These are phyloP conservation scores for Fraxinus angustifolia DNA, from an alignment of 305 asterid genomes.

Conservation along the genomic window DNA sequence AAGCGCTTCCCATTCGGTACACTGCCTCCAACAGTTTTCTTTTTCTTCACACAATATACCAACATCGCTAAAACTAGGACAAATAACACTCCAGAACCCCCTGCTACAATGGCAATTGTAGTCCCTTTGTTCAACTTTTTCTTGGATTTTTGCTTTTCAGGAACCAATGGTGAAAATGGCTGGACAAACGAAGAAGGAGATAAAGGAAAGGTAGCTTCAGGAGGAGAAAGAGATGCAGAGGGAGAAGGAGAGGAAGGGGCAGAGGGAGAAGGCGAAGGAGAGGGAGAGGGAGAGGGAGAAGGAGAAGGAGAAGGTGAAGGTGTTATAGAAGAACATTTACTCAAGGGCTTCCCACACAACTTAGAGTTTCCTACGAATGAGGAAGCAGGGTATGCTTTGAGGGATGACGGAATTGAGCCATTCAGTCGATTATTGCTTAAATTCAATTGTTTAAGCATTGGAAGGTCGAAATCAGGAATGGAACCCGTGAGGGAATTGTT, in stretches of 20 bases:
- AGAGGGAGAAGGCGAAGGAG: conserved; percentile 35
- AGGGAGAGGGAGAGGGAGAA: conserved; percentile 28
- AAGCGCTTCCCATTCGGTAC: conserved; percentile 27
- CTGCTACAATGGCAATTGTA: conserved; percentile 47
- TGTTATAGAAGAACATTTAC: conserved; percentile 30
- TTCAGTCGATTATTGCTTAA: conserved; percentile 56
- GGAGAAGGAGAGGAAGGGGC: conserved; percentile 18
- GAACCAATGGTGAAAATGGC: conserved; percentile 35
- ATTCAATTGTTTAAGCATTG: conserved; percentile 48
- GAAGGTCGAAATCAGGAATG: conserved; percentile 54
- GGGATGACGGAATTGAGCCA: conserved; percentile 62
- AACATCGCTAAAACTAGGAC: conserved; percentile 30
- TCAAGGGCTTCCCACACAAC: conserved; percentile 63
- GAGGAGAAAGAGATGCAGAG: conserved; percentile 23
- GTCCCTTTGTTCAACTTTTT: conserved; percentile 41
- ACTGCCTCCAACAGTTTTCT: conserved; percentile 23
- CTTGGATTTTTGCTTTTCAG: conserved; percentile 27
- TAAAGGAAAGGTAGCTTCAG: conserved; percentile 24
- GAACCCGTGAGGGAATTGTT: conserved; percentile 59
- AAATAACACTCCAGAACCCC: conserved; percentile 34
- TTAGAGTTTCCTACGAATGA: conserved; percentile 63
- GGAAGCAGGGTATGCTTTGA: conserved; percentile 51
- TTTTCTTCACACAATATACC: conserved; percentile 37
- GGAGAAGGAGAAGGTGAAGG: conserved; percentile 36
- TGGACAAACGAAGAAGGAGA: conserved; percentile 30